Base-by-base conservation (phyloP, 1,284 basidiomycete species). In the Austroboletus olivaceoglutinosus region DNA sequence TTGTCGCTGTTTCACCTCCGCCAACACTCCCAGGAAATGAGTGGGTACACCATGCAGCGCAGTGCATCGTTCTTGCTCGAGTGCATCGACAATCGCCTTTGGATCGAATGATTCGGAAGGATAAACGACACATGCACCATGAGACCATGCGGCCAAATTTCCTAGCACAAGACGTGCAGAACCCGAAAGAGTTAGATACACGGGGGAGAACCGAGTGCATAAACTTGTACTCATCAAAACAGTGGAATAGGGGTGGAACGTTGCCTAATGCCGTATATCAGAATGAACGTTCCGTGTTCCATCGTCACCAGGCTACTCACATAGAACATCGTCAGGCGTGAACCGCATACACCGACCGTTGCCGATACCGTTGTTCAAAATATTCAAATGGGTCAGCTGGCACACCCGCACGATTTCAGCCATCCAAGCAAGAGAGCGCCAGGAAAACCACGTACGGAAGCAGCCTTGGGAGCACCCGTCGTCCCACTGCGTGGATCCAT, bases 1-100 rank as follows among this genome's bases (percentile, higher is more conserved):
- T 39, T 71, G 70, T 40, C 85, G 70, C 47, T 73, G 76, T 52
- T 83, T 78, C 4, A 90, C 73, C 64, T 89, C 86, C 0, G 77
- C 68, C 18, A 93, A 72, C 2, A 91, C 77, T 5, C 84, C 88
- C 5, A 90, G 73, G 67, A 92, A 92, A 63, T 92, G 90, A 0
- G 90, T 91, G 0, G 91, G 90, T 2, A 93, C 91, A 9, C 90
- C 91, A 59, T 93, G 89, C 45, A 93, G 70, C 0, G 86, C 87
- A 0, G 89, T 91, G 52, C 88, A 91, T 49, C 72, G 72, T 58
- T 91, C 88, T 30, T 77, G 72, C 8, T 76, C 67, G 15, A 91
- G 69, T 0, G 89, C 79, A 50, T 89, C 79, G 37, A 90, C 81
- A 50, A 87, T 82, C 11, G 81, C 73, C 34, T 69, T 67, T 0